These are phyloP conservation scores for Lasiodiplodia gonubiensis DNA, from an alignment of 2,329 filamentous ascomycete genomes.

Conservation along the genomic window DNA sequence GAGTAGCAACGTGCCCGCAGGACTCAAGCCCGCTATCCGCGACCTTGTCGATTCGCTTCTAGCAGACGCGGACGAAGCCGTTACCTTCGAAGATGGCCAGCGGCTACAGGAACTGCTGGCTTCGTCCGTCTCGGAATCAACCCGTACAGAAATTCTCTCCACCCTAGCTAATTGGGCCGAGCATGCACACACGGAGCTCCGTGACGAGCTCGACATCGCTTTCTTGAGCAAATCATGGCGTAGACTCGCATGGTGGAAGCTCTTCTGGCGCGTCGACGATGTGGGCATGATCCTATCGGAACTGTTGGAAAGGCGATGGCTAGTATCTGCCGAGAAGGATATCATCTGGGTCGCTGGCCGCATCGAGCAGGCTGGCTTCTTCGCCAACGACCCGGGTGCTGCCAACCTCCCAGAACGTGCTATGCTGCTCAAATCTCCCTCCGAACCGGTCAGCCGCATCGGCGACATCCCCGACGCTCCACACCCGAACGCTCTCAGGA, in stretches of 20 bases:
- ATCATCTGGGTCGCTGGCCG: constrained; percentile 84
- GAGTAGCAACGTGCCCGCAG: constrained; percentile 42
- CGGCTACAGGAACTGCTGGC: constrained; percentile 43
- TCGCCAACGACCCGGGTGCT: constrained; percentile 27
- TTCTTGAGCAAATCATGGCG: constrained; percentile 80
- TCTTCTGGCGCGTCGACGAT: constrained; percentile 94
- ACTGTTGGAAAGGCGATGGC: constrained; percentile 76
- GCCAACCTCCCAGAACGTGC: constrained; percentile 13
- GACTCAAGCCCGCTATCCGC: constrained; percentile 70
- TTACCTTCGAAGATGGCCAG: constrained; percentile 58
- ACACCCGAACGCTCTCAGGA: background rate
- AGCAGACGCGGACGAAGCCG: constrained; percentile 56
- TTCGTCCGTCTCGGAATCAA: constrained; percentile 50
- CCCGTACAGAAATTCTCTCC: constrained; percentile 59
- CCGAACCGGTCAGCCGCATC: background rate
- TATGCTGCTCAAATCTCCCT: background rate
- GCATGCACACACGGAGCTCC: constrained; percentile 80
- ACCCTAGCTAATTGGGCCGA: constrained; percentile 77
- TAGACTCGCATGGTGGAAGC: constrained; percentile 88
- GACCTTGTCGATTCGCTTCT: constrained; percentile 72
- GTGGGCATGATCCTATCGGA: constrained; percentile 82
- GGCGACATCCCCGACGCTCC: constrained; percentile 14
- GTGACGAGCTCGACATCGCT: constrained; percentile 76
- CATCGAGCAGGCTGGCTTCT: constrained; percentile 68
- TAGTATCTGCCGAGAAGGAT: constrained; percentile 77